Conservation (phyloP, 2,329 filamentous ascomycete species). For the Pseudocercospora macadamiae region DNA sequence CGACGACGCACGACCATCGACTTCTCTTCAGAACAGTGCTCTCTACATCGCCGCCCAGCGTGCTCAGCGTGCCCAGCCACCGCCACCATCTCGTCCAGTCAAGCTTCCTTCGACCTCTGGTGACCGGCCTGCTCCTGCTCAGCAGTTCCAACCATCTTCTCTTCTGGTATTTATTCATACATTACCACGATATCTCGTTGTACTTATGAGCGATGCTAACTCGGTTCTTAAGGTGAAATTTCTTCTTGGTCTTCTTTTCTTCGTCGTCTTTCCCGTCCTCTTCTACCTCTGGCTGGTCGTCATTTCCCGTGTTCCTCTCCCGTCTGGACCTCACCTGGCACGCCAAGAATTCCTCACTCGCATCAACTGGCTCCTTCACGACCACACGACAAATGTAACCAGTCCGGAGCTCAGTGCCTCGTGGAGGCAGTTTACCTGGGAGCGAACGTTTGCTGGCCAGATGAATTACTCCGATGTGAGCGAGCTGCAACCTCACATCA, state of each 20-base stretch:
- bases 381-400: too few species aligned
- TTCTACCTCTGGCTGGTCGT: neutral
- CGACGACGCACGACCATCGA: conserved; percentile 13
- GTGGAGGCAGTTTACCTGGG: too few species aligned
- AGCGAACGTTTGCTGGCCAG: too few species aligned
- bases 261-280: neutral
- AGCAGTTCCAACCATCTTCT: conserved; percentile 9
- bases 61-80: neutral
- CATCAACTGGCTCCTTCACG: too few species aligned
- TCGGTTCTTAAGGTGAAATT: neutral
- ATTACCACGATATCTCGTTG: conserved; percentile 13
- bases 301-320: conserved; percentile 22
- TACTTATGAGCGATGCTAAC: conserved; percentile 9
- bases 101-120: too few species aligned
- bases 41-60: neutral
- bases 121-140: neutral
- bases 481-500: too few species aligned
- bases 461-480: too few species aligned
- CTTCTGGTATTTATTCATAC: conserved; percentile 15
- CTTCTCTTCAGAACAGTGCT: conserved; percentile 13
- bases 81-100: neutral
- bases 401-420: too few species aligned
- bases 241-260: neutral
- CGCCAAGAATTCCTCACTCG: too few species aligned
- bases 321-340: too few species aligned